Evolutionary conservation across 2,329 filamentous ascomycete genomes (phyloP).

Genomic region (Pyricularia pennisetigena): DNA sequence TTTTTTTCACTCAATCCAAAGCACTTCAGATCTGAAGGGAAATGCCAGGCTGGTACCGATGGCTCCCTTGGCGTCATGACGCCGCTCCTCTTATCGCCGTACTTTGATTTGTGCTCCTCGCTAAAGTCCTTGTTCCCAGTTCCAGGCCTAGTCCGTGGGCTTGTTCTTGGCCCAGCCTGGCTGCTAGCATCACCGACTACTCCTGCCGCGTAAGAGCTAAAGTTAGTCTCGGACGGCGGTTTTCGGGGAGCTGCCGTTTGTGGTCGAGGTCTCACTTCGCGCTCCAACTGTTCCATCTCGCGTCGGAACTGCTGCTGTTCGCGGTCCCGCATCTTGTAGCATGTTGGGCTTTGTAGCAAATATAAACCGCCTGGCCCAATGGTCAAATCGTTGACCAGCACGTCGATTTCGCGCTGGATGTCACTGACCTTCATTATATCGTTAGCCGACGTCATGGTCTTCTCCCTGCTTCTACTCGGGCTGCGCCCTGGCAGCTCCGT

Average conservation of each 20-base stretch:
- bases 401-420: conserved; percentile 18
- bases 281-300: neutral
- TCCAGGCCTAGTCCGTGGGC: too few species aligned
- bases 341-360: neutral
- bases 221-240: neutral
- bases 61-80: conserved; percentile 8
- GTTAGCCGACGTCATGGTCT: conserved; percentile 22
- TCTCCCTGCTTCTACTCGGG: conserved; percentile 21
- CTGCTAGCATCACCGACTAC: neutral
- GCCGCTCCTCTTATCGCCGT: conserved; percentile 15
- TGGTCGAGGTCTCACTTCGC: neutral
- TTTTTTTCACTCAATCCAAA: too few species aligned
- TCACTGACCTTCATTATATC: conserved; percentile 22
- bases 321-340: neutral
- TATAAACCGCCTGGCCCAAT: conserved; percentile 8
- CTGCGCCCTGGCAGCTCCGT: conserved; percentile 19
- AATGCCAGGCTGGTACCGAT: neutral
- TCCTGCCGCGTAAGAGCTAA: neutral
- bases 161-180: neutral
- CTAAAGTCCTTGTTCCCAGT: conserved; percentile 12
- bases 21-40: too few species aligned
- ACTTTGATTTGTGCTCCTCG: conserved; percentile 16
- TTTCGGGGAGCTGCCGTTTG: neutral
- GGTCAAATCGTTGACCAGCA: conserved; percentile 14
- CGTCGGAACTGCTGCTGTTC: neutral